Base-by-base conservation (phyloP, 2,329 filamentous ascomycete species). In the Phialemoniopsis sp. region DNA sequence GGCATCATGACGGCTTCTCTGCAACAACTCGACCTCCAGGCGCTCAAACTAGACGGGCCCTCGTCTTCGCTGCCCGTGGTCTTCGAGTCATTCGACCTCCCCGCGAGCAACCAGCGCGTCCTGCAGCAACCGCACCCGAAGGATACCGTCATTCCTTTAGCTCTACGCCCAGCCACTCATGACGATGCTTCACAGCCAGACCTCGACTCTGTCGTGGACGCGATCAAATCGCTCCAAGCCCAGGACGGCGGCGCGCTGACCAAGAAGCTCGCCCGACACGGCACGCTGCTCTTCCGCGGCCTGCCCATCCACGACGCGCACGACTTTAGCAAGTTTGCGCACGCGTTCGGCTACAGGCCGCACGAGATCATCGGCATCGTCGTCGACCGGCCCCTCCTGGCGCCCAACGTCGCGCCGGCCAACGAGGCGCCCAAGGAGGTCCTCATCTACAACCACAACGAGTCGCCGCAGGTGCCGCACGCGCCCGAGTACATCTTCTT, bases 331-430 rank as follows among this genome's bases (percentile, higher is more conserved):
- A 37, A 36, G 14, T 52, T 55, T 14, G 48, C 52, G 8, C 50
- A 54, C 18, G 54, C 48, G 4, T 56, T 56, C 34, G 52, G 53
- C 14, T 56, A 40, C 43, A 26, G 36, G 17, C 41, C 52, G 3
- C 48, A 55, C 34, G 46, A 54, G 29, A 50, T 54, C 13, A 50
- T 55, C 29, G 51, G 53, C 13, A 55, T 55, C 37, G 52, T 47
- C 3, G 52, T 55, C 4, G 34, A 49, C 10, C 42, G 53, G 19
- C 51, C 48, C 3, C 35, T 55, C 6, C 45, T 51, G 14, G 51
- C 51, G 3, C 45, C 45, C 31, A 56, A 55, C 13, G 52, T 55
- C 8, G 49, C 52, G 4, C 53, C 49, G 4, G 55, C 53, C 16
- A 57, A 54, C 38, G 55, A 56, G 43, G 50, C 51, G 5, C 51